Percentiles rank a stretch among this genome's conserved stretches.
These are phyloP conservation scores for Paecilomyces variotii DNA, from an alignment of 2,329 filamentous ascomycete species.

Conservation along the genomic window DNA sequence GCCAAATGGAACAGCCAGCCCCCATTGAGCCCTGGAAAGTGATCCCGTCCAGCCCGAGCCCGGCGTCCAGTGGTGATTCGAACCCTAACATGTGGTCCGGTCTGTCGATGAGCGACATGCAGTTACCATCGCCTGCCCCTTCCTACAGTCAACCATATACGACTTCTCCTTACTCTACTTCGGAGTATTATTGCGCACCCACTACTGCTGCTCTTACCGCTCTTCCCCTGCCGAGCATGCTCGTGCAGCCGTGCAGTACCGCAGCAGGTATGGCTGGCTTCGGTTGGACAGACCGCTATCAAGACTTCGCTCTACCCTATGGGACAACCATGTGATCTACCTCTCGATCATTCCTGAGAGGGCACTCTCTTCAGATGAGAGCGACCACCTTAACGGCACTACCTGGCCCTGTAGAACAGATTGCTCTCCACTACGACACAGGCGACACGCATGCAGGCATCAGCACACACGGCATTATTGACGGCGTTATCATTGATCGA, in stretches of 20 bases:
- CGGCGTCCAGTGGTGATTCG: conserved; percentile 64
- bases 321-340: conserved; percentile 76
- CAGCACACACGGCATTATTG: conserved; percentile 45
- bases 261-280: conserved; percentile 69
- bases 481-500: conserved; percentile 46
- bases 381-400: neutral
- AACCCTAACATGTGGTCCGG: conserved; percentile 69
- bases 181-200: conserved; percentile 70
- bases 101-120: conserved; percentile 64
- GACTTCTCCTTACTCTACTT: conserved; percentile 53
- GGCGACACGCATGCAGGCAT: conserved; percentile 32
- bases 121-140: conserved; percentile 69
- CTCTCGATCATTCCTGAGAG: neutral
- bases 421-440: conserved; percentile 27
- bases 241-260: conserved; percentile 75
- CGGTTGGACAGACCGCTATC: conserved; percentile 71
- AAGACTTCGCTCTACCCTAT: conserved; percentile 66
- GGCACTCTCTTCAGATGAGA: neutral
- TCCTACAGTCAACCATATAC: conserved; percentile 73
- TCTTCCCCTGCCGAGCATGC: conserved; percentile 77
- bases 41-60: conserved; percentile 75
- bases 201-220: conserved; percentile 66
- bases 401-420: conserved; percentile 28
- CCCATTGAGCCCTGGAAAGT: conserved; percentile 85
- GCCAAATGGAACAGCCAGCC: conserved; percentile 57